Percentiles rank a stretch among this genome's conserved stretches.
Evolutionary conservation across 2,329 filamentous ascomycete species (phyloP).

Genomic region (Fusarium penzigii): DNA sequence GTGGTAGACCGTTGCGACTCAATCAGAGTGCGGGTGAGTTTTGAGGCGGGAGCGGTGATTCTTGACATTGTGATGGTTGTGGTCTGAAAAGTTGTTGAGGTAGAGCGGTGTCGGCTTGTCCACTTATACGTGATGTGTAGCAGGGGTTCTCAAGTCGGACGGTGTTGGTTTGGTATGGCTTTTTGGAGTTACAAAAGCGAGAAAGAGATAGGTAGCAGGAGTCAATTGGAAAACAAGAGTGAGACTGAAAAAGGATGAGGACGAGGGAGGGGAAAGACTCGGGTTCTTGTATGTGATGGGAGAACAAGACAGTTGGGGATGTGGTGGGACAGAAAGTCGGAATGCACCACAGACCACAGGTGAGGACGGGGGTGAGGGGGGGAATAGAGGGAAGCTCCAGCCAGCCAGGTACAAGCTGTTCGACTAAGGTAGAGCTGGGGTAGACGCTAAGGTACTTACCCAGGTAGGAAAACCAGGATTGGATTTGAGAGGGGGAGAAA

Average conservation of each 20-base stretch:
- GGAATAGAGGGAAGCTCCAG: too few species aligned
- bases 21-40: conserved; percentile 49
- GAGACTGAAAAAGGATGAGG: conserved; percentile 1
- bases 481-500: neutral
- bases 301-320: neutral
- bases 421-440: neutral
- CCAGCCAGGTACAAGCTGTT: neutral
- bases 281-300: neutral
- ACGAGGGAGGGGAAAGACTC: neutral
- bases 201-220: conserved; percentile 6
- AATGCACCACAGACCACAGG: neutral
- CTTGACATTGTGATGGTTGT: conserved; percentile 44
- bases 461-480: too few species aligned
- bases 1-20: conserved; percentile 43
- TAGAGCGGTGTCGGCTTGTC: conserved; percentile 1
- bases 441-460: neutral
- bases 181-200: conserved; percentile 1
- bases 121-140: conserved; percentile 19
- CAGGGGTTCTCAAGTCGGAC: neutral
- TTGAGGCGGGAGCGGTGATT: conserved; percentile 50
- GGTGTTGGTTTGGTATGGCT: neutral
- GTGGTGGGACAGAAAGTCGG: conserved; percentile 9
- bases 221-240: conserved; percentile 3
- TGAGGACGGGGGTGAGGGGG: conserved; percentile 10
- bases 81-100: conserved; percentile 1